Evolutionary conservation across 2,329 filamentous ascomycete species (phyloP).

Genomic region (Macroventuria anomochaeta): DNA sequence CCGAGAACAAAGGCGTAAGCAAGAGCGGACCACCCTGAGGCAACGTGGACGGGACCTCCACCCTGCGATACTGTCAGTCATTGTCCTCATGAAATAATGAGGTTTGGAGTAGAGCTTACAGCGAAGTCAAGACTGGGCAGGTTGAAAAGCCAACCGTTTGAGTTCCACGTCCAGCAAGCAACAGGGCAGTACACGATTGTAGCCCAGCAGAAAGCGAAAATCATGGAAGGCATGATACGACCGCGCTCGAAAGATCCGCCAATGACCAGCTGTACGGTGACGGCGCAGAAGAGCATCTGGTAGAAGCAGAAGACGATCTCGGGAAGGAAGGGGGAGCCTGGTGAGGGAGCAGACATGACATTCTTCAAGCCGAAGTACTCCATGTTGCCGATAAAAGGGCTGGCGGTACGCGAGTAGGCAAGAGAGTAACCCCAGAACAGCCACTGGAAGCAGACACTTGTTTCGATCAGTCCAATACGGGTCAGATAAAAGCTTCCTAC

Average conservation of each 20-base stretch:
- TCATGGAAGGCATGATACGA: constrained; percentile 67
- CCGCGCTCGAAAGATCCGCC: constrained; percentile 69
- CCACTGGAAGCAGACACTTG: constrained; percentile 62
- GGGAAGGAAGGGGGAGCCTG: constrained; percentile 63
- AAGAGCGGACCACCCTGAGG: constrained; percentile 66
- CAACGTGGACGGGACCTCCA: constrained; percentile 69
- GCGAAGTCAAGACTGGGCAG: constrained; percentile 67
- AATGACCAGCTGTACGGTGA: constrained; percentile 69
- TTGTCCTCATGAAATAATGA: not conserved
- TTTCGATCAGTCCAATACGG: not conserved
- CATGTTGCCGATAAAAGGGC: constrained; percentile 68
- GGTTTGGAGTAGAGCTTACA: constrained; percentile 29
- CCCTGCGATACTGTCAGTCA: constrained; percentile 31
- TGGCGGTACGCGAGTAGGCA: constrained; percentile 65
- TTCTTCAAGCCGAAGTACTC: constrained; percentile 67
- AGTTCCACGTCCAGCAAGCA: constrained; percentile 72
- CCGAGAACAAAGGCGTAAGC: constrained; percentile 70
- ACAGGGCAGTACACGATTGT: constrained; percentile 70
- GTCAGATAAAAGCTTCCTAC: constrained; percentile 9
- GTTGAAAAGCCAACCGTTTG: constrained; percentile 68
- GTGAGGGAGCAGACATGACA: constrained; percentile 66
- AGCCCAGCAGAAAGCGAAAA: constrained; percentile 69
- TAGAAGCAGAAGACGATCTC: constrained; percentile 73
- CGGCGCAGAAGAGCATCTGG: constrained; percentile 68
- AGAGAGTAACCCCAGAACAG: constrained; percentile 71